Evolutionary conservation across 1,284 basidiomycete genomes (phyloP).

Genomic region (Wolfiporia cocos): DNA sequence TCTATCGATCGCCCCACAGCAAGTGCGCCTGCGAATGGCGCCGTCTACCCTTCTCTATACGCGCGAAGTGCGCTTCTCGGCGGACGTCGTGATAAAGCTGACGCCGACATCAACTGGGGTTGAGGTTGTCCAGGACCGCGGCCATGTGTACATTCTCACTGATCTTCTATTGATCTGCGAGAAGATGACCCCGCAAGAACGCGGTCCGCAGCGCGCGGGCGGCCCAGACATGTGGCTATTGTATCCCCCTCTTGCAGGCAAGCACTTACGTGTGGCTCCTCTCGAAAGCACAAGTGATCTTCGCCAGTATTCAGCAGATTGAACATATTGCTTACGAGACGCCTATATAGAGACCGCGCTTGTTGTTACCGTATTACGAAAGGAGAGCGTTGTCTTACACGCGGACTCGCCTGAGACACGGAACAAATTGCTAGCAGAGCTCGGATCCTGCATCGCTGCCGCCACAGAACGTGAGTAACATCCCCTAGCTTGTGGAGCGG

Average conservation of each 20-base stretch:
- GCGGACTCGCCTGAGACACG: conserved; percentile 58
- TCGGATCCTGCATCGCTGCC: conserved; percentile 83
- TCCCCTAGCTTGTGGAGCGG: no score
- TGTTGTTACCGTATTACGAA: conserved; percentile 82
- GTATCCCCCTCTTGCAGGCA: conserved; percentile 94
- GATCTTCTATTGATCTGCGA: conserved; percentile 91
- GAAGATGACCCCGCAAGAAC: conserved; percentile 68
- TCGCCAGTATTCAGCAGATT: conserved; percentile 8
- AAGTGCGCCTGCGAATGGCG: conserved; percentile 87
- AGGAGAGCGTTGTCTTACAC: conserved; percentile 77
- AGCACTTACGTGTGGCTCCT: conserved; percentile 77
- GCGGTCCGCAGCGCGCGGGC: conserved; percentile 37
- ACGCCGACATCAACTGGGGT: conserved; percentile 71
- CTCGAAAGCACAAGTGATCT: conserved; percentile 49
- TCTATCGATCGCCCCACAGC: conserved; percentile 37
- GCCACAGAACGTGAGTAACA: conserved; percentile 65
- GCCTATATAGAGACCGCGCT: conserved; percentile 61
- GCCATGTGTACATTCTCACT: conserved; percentile 86
- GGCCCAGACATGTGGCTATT: conserved; percentile 88
- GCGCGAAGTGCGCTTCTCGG: conserved; percentile 75
- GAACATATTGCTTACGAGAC: no score
- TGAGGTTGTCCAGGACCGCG: conserved; percentile 70
- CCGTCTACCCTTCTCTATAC: conserved; percentile 77
- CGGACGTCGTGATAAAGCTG: conserved; percentile 74
- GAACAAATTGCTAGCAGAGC: conserved; percentile 66